Evolutionary conservation across 2,329 filamentous ascomycete species (phyloP), one percentile per base, ranked within the genome.

Genomic region (Daldinia sp.): DNA sequence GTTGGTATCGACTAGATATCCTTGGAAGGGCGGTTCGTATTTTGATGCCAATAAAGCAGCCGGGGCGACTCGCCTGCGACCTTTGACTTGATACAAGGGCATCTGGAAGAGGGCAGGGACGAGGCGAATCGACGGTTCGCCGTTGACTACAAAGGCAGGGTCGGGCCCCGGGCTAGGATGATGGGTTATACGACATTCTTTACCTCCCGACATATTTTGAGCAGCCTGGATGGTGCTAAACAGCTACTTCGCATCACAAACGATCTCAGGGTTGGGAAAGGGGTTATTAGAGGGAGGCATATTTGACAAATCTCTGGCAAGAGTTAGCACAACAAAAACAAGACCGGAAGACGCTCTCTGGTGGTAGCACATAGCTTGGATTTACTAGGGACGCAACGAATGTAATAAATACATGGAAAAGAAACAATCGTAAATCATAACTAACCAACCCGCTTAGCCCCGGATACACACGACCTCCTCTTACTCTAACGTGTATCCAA

Each of bases 341-440:
- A 48, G 23, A 21, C 9, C 27, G 11, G 9, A 48, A 15, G 45
- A 32, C 39, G 9, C 39, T 48, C 45, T 32, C 32, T 48, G n/a
- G 45, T 47, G 15, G 21, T n/a, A 32, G 13, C 17, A 13, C 25
- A 15, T 32, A 32, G 27, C 13, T 30, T 15, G 13, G 30, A 45
- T 45, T 27, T 19, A 32, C 29, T 48, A 32, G n/a, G n/a, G n/a
- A n/a, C 25, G 13, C 43, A n/a, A 30, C 25, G 25, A 30, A 48
- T 10, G 13, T 3, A 13, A 43, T n/a, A 32, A 47, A 29, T 19
- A 17, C 25, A 32, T 3, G 3, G n/a, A 48, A 48, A 25, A 25
- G 15, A 30, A 48, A 15, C n/a, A 45, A 45, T 45, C 39, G 15
- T 45, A 45, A 45, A 27, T 45, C 39, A 45, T 45, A 45, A 27